Evolutionary conservation across 208 protist genomes (phyloP).

Genomic region (Leishmania turanica): DNA sequence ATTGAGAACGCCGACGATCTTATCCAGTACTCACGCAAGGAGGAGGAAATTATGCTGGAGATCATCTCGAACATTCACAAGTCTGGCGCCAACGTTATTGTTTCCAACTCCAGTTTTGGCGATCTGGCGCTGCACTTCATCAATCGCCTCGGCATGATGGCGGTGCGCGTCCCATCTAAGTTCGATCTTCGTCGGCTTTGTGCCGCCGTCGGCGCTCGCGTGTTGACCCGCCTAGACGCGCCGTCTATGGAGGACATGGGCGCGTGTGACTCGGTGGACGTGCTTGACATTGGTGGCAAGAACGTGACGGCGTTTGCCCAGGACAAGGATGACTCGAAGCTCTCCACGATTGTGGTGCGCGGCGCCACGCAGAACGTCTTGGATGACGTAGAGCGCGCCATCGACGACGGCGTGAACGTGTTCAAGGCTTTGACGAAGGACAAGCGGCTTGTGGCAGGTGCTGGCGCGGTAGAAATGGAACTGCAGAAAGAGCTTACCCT

Average conservation of each 20-base stretch:
- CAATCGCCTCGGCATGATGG: slow-evolving; percentile 98
- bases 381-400: slow-evolving; percentile 97
- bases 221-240: slow-evolving; percentile 92
- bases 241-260: slow-evolving; percentile 97
- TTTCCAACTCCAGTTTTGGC: slow-evolving; percentile 97
- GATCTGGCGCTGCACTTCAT: slow-evolving; percentile 99
- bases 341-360: slow-evolving; percentile 99
- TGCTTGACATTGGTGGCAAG: slow-evolving; percentile 97
- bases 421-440: slow-evolving; percentile 96
- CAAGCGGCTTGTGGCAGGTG: slow-evolving; percentile 96
- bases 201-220: slow-evolving; percentile 95
- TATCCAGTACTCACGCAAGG: slow-evolving; percentile 95
- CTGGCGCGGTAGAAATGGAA: slow-evolving; percentile 98
- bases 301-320: slow-evolving; percentile 97
- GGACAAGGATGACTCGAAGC: slow-evolving; percentile 87
- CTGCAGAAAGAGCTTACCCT: slow-evolving; percentile 83
- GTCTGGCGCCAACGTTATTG: slow-evolving; percentile 97
- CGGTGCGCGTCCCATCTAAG: slow-evolving; percentile 98
- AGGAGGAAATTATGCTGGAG: slow-evolving; percentile 98
- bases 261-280: slow-evolving; percentile 93
- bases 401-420: slow-evolving; percentile 99
- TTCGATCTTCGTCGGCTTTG: slow-evolving; percentile 99
- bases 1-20: slow-evolving; percentile 98
- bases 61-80: slow-evolving; percentile 97
- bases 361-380: slow-evolving; percentile 98